Base-by-base conservation (phyloP, 2,329 filamentous ascomycete species). In the Rhinocladiella similis region DNA sequence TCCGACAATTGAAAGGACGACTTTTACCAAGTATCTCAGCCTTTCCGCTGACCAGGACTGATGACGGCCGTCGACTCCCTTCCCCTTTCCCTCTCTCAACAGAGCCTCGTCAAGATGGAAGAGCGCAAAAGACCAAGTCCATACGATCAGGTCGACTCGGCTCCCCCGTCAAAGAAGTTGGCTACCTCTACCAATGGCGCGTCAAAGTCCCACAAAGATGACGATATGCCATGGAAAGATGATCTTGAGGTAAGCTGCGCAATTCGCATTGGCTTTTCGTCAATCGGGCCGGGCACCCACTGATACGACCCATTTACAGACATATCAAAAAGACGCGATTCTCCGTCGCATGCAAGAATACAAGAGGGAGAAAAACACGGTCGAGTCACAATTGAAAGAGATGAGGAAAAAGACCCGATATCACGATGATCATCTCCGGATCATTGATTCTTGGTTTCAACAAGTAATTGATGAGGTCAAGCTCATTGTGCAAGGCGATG, bases 321-420 rank as follows among this genome's bases (percentile, higher is more conserved):
- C 88, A 70, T 94, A 89, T 69, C 89, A 93, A 76, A 99, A 97
- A 77, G 94, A 96, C 78, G 94, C 94, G 63, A 96, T 99, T 71
- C 88, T 90, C 68, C 90, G 95, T 56, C 93, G 97, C 76, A 96
- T 99, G 91, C 90, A 91, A 70, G 94, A 97, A 75, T 97, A 96
- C 75, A 96, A 96, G 76, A 87, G 94, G 66, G 91, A 96, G 71
- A 92, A 91, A 71, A 81, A 83, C 56, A 89, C 88, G 39, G 78
- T 95, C 61, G 92, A 97, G 76, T 80, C 84, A 56, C 89, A 90
- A 69, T 79, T 97, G 60, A 87, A 87, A 69, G 89, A 96, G 63
- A 78, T 95, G 61, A 84, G 89, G 63, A 91, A 91, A 71, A 83
- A 85, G 68, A 84, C 89, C 27, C 81, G 83, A 61, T 86, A 94